Conservation (phyloP, 1,284 basidiomycete genomes). For the Trichosporon sp. region DNA sequence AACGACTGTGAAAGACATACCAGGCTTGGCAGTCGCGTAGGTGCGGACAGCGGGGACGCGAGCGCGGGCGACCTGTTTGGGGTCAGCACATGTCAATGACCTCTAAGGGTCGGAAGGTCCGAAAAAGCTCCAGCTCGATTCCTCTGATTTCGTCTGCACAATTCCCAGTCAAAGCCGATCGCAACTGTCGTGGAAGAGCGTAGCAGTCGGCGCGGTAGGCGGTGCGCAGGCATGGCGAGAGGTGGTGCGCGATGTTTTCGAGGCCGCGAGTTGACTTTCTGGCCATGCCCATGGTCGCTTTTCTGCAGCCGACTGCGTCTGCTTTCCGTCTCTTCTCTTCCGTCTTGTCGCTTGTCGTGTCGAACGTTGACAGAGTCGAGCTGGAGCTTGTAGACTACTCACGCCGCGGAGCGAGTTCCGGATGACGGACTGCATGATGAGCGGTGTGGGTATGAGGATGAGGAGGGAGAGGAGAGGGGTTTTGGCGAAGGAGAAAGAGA, state of each 20-base stretch:
- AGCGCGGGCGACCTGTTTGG: conserved; percentile 4
- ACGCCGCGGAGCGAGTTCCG: conserved; percentile 59
- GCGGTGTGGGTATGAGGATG: conserved; percentile 30
- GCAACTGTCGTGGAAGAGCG: background rate
- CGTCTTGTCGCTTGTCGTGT: background rate
- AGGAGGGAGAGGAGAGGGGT: conserved; percentile 51
- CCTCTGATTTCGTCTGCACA: background rate
- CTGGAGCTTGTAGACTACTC: conserved; percentile 19
- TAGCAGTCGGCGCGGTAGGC: background rate
- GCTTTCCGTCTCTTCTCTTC: too few species aligned
- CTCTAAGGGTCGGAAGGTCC: conserved; percentile 20
- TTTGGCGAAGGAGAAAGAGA: conserved; percentile 47
- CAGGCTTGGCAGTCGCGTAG: conserved; percentile 97
- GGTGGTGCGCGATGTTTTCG: background rate
- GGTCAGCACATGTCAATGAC: conserved; percentile 5
- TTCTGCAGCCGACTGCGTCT: background rate
- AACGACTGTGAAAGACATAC: conserved; percentile 53
- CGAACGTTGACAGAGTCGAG: background rate
- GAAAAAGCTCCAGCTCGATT: conserved; percentile 5
- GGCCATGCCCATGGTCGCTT: background rate
- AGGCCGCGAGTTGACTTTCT: background rate
- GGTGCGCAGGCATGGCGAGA: background rate
- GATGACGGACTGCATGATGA: conserved; percentile 77
- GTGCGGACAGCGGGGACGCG: conserved; percentile 52
- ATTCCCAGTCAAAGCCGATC: background rate